Evolutionary conservation across 768 basidiomycete species (phyloP), one percentile per base, ranked within the genome.

Genomic region (Inosperma sp.): DNA sequence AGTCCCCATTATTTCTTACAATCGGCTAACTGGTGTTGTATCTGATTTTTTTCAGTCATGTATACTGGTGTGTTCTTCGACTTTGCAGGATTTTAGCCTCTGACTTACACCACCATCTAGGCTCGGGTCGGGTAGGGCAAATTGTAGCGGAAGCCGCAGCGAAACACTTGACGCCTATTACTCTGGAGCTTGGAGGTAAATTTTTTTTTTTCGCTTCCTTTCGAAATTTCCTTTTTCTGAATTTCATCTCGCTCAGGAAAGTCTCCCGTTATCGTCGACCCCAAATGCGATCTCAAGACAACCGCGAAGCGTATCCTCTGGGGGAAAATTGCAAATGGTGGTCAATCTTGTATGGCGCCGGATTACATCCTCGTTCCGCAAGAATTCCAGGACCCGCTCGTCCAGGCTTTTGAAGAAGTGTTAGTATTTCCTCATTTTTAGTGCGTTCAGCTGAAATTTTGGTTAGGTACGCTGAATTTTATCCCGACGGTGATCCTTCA

Each of bases 291-390:
- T 61, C 67, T 92, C 43, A 73, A 81, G 50, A 68, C 74, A 4
- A 75, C 83, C 0, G 86, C 87, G 3, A 77, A 75, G 35, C 76
- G 90, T n/a, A 73, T 93, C 36, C 64, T 91, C 29, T 92, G 88
- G 87, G 88, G 88, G n/a, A 89, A 89, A 40, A 65, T 70, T n/a
- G 67, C 75, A 30, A 93, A 93, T 57, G 81, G 79, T 0, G 91
- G 91, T 2, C 79, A 91, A 70, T 82, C 82, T 1, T 93, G 90
- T 51, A 72, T 84, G 3, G 81, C 86, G 4, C 79, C 79, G 0
- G 79, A 81, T 56, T 80, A 81, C 52, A 65, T 78, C 16, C 71
- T 80, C 46, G 75, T 81, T 4, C 74, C 75, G 10, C 68, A 60
- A 21, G 65, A 66, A 3, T 69, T 74, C 61, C 76, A 77, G 49